phyloP scores from a whole-genome alignment of 2,329 filamentous ascomycete species.

The Aspergillus brunneoviolaceus region DNA sequence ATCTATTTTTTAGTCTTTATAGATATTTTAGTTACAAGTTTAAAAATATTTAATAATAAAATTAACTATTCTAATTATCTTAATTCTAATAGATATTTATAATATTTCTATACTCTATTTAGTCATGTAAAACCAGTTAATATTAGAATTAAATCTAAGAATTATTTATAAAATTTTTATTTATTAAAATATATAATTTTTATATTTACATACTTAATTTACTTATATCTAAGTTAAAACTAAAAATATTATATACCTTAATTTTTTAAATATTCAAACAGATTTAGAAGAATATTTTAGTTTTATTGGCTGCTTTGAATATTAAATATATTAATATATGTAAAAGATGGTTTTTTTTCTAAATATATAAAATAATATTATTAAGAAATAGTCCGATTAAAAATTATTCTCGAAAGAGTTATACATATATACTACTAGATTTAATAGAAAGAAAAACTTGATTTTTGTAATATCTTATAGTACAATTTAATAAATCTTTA shows the following conservation, averaged over 20 bases:
- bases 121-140: neutral
- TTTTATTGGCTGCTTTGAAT: neutral
- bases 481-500: too few relatives aligned
- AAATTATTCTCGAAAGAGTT: neutral
- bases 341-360: neutral
- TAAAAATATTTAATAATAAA: neutral
- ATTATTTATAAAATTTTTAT: too few relatives aligned
- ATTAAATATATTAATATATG: neutral
- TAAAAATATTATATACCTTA: too few relatives aligned
- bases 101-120: neutral
- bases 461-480: too few relatives aligned
- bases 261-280: too few relatives aligned
- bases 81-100: neutral
- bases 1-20: neutral
- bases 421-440: neutral
- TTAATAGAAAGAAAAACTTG: neutral
- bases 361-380: neutral
- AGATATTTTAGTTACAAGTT: neutral
- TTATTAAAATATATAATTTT: too few relatives aligned
- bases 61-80: neutral
- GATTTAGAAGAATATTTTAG: neutral
- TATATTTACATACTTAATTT: too few relatives aligned
- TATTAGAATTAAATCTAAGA: too few relatives aligned
- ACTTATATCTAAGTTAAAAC: too few relatives aligned
- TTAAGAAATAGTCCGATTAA: neutral